Evolutionary conservation across 2,329 filamentous ascomycete genomes (phyloP).

Genomic region (Xylaria sp.): DNA sequence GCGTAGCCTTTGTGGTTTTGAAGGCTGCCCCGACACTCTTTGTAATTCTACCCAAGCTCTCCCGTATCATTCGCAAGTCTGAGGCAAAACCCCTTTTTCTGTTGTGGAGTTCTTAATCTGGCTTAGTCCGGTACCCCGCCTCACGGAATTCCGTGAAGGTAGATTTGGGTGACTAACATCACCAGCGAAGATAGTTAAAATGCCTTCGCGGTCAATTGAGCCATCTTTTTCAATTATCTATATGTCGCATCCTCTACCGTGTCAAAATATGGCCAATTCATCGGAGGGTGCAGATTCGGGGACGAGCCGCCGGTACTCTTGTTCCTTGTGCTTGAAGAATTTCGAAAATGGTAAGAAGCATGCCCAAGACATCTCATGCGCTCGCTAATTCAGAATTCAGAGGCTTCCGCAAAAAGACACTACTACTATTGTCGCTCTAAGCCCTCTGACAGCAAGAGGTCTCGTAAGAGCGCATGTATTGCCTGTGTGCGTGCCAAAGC

Average conservation of each 20-base stretch:
- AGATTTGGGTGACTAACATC: background rate
- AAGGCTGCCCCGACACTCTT: background rate
- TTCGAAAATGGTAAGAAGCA: slow-evolving; percentile 23
- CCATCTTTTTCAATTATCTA: background rate
- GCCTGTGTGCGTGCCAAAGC: slow-evolving; percentile 22
- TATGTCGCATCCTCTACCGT: no score
- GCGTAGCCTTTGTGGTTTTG: background rate
- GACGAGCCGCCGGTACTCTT: background rate
- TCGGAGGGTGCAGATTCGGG: background rate
- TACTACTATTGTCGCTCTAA: slow-evolving; percentile 29
- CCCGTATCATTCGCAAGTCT: no score
- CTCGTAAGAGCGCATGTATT: slow-evolving; percentile 20
- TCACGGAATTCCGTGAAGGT: slow-evolving; percentile 25
- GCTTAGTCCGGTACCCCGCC: slow-evolving; percentile 1
- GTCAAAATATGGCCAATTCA: background rate
- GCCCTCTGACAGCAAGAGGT: slow-evolving; percentile 11
- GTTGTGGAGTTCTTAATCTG: background rate
- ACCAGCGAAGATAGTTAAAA: background rate
- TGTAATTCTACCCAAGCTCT: background rate
- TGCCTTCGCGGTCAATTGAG: background rate
- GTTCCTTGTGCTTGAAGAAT: slow-evolving; percentile 19
- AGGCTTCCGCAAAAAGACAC: slow-evolving; percentile 16
- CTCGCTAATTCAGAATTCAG: slow-evolving; percentile 12
- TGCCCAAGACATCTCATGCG: no score
- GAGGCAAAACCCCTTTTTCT: background rate